Evolutionary conservation across 2,329 filamentous ascomycete species (phyloP).

Genomic region (Calcarisporium arbuscula): DNA sequence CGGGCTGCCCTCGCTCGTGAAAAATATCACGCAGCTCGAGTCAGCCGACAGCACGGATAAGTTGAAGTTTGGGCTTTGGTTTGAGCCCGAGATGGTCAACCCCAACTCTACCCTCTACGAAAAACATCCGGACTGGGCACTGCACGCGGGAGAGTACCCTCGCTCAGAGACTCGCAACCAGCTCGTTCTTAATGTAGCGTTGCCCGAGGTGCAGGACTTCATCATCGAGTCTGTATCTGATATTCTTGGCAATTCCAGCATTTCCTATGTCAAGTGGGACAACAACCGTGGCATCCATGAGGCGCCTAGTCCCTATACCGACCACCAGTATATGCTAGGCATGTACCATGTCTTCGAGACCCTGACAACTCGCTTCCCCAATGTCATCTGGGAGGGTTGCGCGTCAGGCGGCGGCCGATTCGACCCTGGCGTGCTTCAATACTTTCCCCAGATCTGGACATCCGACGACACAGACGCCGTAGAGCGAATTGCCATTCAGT

Average conservation of each 20-base stretch:
- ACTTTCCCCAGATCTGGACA: constrained; percentile 61
- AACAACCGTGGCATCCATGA: constrained; percentile 62
- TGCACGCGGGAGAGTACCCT: constrained; percentile 50
- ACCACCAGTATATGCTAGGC: constrained; percentile 57
- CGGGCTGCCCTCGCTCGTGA: constrained; percentile 46
- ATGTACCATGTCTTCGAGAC: constrained; percentile 56
- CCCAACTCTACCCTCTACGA: constrained; percentile 54
- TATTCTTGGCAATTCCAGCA: constrained; percentile 46
- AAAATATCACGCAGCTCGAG: constrained; percentile 42
- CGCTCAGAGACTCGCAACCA: constrained; percentile 51
- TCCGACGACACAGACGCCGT: constrained; percentile 60
- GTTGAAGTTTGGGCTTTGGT: constrained; percentile 58
- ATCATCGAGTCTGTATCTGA: constrained; percentile 50
- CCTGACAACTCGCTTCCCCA: constrained; percentile 51
- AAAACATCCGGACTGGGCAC: constrained; percentile 57
- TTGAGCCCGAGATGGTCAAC: constrained; percentile 64
- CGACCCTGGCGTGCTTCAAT: constrained; percentile 56
- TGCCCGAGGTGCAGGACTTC: constrained; percentile 56
- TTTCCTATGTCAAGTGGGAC: constrained; percentile 62
- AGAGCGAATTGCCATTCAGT: constrained; percentile 55
- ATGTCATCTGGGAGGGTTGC: constrained; percentile 61
- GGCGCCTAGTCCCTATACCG: constrained; percentile 42
- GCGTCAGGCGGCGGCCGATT: constrained; percentile 60
- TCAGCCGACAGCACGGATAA: constrained; percentile 39
- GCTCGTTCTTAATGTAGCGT: constrained; percentile 54